Base-by-base conservation (phyloP, 2,329 filamentous ascomycete genomes). In the Talaromyces sp. region DNA sequence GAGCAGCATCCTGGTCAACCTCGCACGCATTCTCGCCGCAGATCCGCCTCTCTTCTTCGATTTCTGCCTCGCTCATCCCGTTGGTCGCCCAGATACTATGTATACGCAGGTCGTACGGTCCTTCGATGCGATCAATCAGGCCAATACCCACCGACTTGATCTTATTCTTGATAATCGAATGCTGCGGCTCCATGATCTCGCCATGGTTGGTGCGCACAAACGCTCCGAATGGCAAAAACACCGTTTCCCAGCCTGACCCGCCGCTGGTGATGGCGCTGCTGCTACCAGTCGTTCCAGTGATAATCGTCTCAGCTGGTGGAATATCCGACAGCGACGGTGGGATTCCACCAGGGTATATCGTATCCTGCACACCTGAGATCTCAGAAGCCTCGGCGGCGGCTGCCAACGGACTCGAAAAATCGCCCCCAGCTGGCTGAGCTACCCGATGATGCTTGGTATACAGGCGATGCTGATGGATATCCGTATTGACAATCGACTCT, bases 161-260 rank as follows among this genome's bases (percentile, higher is more conserved):
- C 75, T 92, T 93, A 70, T 96, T 90, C 65, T 89, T 86, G 73
- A 97, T 78, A 76, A 99, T 88, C 74, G 96, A 92, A 12, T 89
- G 88, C 81, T 98, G 94, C 34, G 95, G 95, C 79, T 98, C 93
- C 5, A 97, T 88, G 1, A 96, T 91, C 69, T 91, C 87, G 6
- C 95, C 95, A 71, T 96, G 87, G 72, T 97, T 98, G 14, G 95
- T 99, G 65, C 95, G 84, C 63, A 99, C 94, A 77, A 99, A 98
- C 66, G 96, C 92, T 68, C 88, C 89, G 84, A 93, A 95, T 65
- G 89, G 90, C 65, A 99, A 89, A 54, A 96, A 76, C n/a, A 97
- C 85, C 1, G 95, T 97, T 82, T 99, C 94, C 95, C 95, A 99
- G 69, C 93, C 84, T 0, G 92, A 92, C 0, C 90, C 88, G 8